Conservation (phyloP, 805 yeast genomes). For the Kuraishia ogatae region DNA sequence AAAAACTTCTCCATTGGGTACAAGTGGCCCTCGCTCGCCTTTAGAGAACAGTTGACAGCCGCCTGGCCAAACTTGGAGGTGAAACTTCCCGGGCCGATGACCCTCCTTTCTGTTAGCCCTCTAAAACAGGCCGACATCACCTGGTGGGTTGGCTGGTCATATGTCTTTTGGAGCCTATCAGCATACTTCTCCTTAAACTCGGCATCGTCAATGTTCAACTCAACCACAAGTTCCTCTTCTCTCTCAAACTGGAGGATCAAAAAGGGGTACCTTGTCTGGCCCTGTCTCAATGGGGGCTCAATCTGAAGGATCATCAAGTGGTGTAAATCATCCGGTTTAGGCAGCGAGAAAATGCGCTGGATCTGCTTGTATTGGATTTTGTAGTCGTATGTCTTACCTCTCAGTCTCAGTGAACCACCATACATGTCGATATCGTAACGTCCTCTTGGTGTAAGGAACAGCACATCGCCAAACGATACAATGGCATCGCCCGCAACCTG, state of each 20-base stretch:
- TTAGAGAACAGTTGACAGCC: conserved; percentile 85
- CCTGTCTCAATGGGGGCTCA: conserved; percentile 96
- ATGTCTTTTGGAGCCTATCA: conserved; percentile 59
- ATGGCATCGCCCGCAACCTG: conserved; percentile 92
- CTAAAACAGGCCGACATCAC: conserved; percentile 83
- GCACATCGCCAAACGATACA: conserved; percentile 83
- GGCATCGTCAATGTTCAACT: conserved; percentile 74
- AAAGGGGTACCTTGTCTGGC: conserved; percentile 94
- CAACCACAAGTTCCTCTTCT: conserved; percentile 89
- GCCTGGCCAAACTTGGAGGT: conserved; percentile 70
- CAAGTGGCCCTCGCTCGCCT: conserved; percentile 91
- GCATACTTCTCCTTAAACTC: conserved; percentile 72
- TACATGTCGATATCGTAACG: conserved; percentile 96
- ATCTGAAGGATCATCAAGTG: conserved; percentile 83
- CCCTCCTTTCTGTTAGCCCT: conserved; percentile 82
- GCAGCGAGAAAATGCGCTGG: conserved; percentile 84
- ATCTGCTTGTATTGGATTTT: conserved; percentile 86
- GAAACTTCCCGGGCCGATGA: conserved; percentile 79
- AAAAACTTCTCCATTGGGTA: conserved; percentile 91
- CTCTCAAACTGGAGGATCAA: conserved; percentile 81
- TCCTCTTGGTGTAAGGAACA: conserved; percentile 96
- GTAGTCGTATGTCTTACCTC: conserved; percentile 98
- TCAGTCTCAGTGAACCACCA: conserved; percentile 73
- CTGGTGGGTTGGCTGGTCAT: conserved; percentile 74
- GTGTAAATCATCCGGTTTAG: conserved; percentile 90